These are phyloP conservation scores for Lactarius psammicola DNA, from an alignment of 768 basidiomycete genomes.

Conservation along the genomic window DNA sequence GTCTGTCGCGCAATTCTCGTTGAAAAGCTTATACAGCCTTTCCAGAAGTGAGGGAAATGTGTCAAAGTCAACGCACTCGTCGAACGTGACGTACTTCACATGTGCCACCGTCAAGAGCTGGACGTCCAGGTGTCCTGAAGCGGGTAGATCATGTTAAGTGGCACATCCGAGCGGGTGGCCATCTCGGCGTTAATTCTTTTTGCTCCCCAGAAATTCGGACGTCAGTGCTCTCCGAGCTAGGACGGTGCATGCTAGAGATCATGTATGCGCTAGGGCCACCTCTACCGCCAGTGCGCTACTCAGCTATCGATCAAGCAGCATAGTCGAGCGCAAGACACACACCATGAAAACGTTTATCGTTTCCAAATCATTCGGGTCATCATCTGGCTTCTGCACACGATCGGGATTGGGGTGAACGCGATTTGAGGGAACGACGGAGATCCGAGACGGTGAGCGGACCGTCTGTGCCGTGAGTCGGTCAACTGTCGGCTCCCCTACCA, in stretches of 20 bases:
- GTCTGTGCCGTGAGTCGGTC: constrained; percentile 45
- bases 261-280: too few relatives aligned
- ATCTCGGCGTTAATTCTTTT: constrained; percentile 53
- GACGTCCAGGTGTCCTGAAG: constrained; percentile 35
- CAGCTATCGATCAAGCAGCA: too few relatives aligned
- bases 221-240: background rate
- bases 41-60: constrained; percentile 28
- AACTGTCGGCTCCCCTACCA: too few relatives aligned
- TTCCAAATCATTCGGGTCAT: constrained; percentile 29
- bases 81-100: too few relatives aligned
- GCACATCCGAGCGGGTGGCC: constrained; percentile 54
- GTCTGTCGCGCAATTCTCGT: constrained; percentile 31
- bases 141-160: constrained; percentile 43
- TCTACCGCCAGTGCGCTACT: too few relatives aligned
- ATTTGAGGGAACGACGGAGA: constrained; percentile 33
- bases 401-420: constrained; percentile 29
- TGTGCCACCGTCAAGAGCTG: constrained; percentile 36
- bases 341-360: constrained; percentile 32
- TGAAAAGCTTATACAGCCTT: background rate
- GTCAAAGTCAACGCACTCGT: constrained; percentile 31
- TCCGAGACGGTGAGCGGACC: constrained; percentile 44
- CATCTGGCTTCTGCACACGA: constrained; percentile 25
- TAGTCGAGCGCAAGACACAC: constrained; percentile 6
- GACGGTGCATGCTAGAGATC: too few relatives aligned
- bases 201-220: background rate